Evolutionary conservation across 2,329 filamentous ascomycete genomes (phyloP).

Genomic region (Fusarium solani-melongenae): DNA sequence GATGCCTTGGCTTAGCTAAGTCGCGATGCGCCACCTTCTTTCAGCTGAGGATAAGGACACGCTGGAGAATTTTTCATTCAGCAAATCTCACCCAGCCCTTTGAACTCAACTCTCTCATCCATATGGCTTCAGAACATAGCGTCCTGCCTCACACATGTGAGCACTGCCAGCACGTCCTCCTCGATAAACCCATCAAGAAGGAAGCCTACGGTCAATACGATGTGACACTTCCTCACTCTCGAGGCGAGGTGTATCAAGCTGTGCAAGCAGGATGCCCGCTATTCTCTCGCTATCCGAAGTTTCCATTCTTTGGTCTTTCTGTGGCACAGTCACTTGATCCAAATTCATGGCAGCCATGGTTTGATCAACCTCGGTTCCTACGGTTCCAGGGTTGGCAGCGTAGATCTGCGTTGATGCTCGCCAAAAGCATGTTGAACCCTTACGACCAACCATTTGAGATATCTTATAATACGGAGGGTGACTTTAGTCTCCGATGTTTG

Average conservation of each 20-base stretch:
- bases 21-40: background rate
- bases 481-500: background rate
- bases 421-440: background rate
- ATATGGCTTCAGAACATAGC: background rate
- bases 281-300: background rate
- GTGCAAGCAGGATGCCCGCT: background rate
- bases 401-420: background rate
- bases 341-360: background rate
- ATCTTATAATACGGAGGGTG: background rate
- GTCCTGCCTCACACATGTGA: background rate
- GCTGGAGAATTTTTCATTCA: background rate
- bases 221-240: background rate
- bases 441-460: background rate
- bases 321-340: background rate
- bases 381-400: background rate
- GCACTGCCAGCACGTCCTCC: background rate
- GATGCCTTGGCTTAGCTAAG: background rate
- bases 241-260: background rate
- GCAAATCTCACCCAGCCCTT: background rate
- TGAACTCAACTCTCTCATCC: too few relatives aligned
- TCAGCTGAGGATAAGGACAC: background rate
- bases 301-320: background rate
- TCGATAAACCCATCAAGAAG: background rate
- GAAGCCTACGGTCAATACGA: background rate
- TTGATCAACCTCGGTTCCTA: background rate